Base-by-base conservation (phyloP, 768 basidiomycete species). In the Epithele typhae region DNA sequence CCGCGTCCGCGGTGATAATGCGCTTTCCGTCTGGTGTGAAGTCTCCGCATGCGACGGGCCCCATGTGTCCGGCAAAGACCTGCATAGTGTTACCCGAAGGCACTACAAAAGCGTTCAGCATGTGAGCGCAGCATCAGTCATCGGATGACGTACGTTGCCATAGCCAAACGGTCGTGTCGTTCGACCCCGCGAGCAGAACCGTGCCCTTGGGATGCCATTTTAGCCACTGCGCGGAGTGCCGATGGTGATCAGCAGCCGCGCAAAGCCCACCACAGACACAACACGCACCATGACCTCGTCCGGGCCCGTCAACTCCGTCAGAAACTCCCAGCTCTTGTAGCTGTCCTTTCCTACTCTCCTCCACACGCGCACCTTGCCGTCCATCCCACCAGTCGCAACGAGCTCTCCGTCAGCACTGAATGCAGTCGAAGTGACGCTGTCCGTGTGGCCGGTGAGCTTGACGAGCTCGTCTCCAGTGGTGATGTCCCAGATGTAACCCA, bases 341-440 rank as follows among this genome's bases (percentile, higher is more conserved):
- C 84, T 68, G 37, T 84, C 81, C 54, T 72, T 84, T 4, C 82
- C 85, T 12, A 92, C 86, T 58, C 92, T 74, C 60, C 86, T 72
- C 96, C 96, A 99, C 51, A 99, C 70, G 51, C 94, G 75, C 32
- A 97, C 84, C 63, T 82, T 84, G 8, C 96, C 96, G 59, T 99
- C 96, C 96, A 99, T 98, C 0, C 96, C 96, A 9, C 95, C 96
- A 0, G 94, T 96, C 14, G 94, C 83, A 47, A 94, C 75, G 77
- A 96, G 77, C 68, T 96, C 87, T 2, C 96, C 96, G 62, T 98
- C 95, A 0, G 71, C 58, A 62, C 82, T 95, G 78, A 89, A 99
- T 18, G 75, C 83, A 3, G 77, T 75, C 44, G 74, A 74, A 4
- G 83, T 82, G 38, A 99, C 92, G 52, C 91, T 93, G 62, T 99